These are phyloP conservation scores for Kalanchoe fedtschenkoi DNA, from an alignment of 164 flowering plant genomes.

Conservation along the genomic window DNA sequence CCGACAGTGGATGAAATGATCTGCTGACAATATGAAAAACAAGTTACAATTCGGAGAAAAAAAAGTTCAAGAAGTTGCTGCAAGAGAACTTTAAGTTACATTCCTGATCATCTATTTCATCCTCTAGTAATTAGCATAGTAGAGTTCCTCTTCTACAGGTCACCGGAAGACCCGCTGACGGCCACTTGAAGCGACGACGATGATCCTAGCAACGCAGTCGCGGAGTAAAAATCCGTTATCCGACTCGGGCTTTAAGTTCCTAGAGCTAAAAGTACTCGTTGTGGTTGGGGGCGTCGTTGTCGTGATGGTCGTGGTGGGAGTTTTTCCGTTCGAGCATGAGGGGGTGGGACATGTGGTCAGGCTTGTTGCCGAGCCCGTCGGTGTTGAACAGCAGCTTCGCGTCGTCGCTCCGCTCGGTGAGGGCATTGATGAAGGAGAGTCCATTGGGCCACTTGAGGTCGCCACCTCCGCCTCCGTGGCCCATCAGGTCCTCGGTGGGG, in stretches of 20 bases:
- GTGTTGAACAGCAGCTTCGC: slow-evolving; percentile 61
- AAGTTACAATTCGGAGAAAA: not conserved
- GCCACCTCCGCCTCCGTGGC: slow-evolving; percentile 60
- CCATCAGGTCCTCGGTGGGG: slow-evolving; percentile 57
- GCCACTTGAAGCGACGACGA: slow-evolving; percentile 8
- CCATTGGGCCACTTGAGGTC: slow-evolving; percentile 99
- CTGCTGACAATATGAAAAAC: not conserved
- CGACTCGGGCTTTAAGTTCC: slow-evolving; percentile 23
- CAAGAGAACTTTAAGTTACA: not conserved
- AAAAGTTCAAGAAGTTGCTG: not conserved
- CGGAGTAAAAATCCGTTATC: not conserved
- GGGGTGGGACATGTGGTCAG: slow-evolving; percentile 23
- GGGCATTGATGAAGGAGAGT: slow-evolving; percentile 67
- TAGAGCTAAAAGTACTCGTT: slow-evolving; percentile 19
- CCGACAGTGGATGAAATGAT: not conserved
- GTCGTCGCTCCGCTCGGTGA: slow-evolving; percentile 53
- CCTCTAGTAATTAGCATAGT: not conserved
- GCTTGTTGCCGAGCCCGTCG: slow-evolving; percentile 45
- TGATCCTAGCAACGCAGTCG: slow-evolving; percentile 60
- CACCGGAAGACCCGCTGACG: not conserved
- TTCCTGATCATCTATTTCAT: not conserved
- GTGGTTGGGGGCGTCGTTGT: slow-evolving; percentile 26
- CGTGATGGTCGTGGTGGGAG: slow-evolving; percentile 26
- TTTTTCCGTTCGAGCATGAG: slow-evolving; percentile 17
- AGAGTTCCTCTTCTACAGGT: not conserved